phyloP scores from a whole-genome alignment of 2,329 filamentous ascomycete species.

The Ophiostoma sp. region DNA sequence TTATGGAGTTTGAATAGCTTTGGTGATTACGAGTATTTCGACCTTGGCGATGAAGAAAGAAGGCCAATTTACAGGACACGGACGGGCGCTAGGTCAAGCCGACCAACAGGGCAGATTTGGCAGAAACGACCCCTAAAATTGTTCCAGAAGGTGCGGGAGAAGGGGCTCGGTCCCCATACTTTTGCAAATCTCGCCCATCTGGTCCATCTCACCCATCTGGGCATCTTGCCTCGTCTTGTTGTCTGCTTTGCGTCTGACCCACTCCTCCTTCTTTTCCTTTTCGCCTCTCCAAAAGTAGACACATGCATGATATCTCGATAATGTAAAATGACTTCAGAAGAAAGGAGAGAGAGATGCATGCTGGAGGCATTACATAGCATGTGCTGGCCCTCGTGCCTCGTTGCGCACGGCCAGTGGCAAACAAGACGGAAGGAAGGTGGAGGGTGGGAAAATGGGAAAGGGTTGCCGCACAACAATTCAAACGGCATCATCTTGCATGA shows the following conservation, averaged over 20 bases:
- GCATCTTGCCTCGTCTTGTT: background rate
- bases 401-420: slow-evolving; percentile 3
- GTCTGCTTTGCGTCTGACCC: background rate
- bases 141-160: slow-evolving; percentile 17
- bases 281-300: background rate
- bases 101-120: background rate
- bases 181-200: background rate
- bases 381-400: background rate
- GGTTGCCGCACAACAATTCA: background rate
- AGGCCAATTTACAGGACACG: background rate
- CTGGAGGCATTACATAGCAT: background rate
- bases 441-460: background rate
- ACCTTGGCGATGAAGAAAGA: background rate
- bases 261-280: background rate
- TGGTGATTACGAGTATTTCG: background rate
- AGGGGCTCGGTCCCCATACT: background rate
- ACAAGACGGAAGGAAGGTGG: background rate
- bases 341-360: background rate
- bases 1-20: background rate
- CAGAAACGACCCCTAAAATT: background rate
- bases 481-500: slow-evolving; percentile 3
- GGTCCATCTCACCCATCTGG: background rate
- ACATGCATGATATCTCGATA: background rate
- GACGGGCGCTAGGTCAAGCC: background rate
- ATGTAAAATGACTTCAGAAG: background rate